These are phyloP conservation scores for Neoboletus subvelutipes DNA, from an alignment of 768 basidiomycete species.

Conservation along the genomic window DNA sequence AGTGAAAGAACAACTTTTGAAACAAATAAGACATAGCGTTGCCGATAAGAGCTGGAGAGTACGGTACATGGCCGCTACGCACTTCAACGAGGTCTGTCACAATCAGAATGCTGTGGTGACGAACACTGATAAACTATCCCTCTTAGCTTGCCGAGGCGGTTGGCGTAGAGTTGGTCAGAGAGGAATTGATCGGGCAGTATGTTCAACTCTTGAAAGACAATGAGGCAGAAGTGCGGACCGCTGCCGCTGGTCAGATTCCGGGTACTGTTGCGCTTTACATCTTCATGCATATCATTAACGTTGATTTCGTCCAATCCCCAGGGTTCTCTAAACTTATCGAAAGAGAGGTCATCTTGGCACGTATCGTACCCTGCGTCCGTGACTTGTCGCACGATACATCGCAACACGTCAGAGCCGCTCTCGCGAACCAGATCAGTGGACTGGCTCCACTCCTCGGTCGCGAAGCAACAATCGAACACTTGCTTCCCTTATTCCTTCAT, in stretches of 20 bases:
- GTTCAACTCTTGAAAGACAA: constrained; percentile 95
- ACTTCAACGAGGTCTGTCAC: constrained; percentile 84
- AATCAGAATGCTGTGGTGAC: not conserved
- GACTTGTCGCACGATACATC: constrained; percentile 92
- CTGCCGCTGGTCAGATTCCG: constrained; percentile 94
- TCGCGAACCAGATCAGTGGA: constrained; percentile 94
- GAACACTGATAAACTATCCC: not conserved
- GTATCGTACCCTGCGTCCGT: constrained; percentile 91
- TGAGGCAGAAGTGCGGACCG: constrained; percentile 97
- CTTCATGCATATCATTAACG: not conserved
- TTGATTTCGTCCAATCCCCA: constrained; percentile 34
- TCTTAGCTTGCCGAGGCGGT: constrained; percentile 85
- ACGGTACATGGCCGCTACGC: constrained; percentile 96
- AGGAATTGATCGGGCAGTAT: constrained; percentile 91
- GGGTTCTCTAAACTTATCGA: constrained; percentile 95
- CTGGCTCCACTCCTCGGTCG: constrained; percentile 92
- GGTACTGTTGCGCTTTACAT: constrained; percentile 47
- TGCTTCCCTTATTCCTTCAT: constrained; percentile 95
- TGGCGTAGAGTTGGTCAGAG: constrained; percentile 85
- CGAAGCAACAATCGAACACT: constrained; percentile 91
- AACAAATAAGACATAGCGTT: constrained; percentile 84
- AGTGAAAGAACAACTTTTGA: constrained; percentile 85
- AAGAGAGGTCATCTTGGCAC: constrained; percentile 88
- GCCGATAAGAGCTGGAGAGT: constrained; percentile 98
- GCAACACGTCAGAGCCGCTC: constrained; percentile 95